phyloP scores from a whole-genome alignment of 345 rosid genomes.

The Bretschneidera sinensis region DNA sequence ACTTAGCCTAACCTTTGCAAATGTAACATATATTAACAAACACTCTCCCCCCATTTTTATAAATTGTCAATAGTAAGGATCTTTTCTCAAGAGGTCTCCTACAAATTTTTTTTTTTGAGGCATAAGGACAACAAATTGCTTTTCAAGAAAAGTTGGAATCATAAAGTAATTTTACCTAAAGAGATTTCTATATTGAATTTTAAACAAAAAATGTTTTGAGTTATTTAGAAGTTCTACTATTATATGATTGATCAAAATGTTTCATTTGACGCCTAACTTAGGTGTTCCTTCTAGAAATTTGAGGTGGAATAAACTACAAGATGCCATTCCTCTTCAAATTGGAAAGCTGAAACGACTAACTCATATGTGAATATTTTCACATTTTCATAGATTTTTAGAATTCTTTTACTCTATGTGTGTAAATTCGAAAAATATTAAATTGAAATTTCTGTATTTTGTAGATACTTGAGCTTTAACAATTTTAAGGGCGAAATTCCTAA shows the following conservation, averaged over 20 bases:
- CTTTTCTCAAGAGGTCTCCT: too few relatives aligned
- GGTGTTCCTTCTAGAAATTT: slow-evolving; percentile 48
- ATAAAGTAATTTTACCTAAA: too few relatives aligned
- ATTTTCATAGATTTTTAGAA: background rate
- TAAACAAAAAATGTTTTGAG: background rate
- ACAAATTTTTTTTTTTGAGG: too few relatives aligned
- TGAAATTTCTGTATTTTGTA: slow-evolving; percentile 24
- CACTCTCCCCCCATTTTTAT: too few relatives aligned
- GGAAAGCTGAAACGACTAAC: slow-evolving; percentile 85
- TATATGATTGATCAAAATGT: background rate
- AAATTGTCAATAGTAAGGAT: too few relatives aligned
- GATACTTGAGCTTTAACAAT: slow-evolving; percentile 88
- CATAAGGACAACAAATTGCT: too few relatives aligned
- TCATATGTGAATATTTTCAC: slow-evolving; percentile 59
- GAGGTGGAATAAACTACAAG: slow-evolving; percentile 96
- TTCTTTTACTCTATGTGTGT: background rate
- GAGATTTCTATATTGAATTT: too few relatives aligned
- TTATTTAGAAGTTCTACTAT: background rate
- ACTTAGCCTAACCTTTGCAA: too few relatives aligned
- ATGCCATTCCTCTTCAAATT: slow-evolving; percentile 80
- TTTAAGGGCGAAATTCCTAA: slow-evolving; percentile 92
- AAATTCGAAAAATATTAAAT: background rate
- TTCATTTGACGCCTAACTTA: slow-evolving; percentile 13
- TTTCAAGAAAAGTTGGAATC: too few relatives aligned
- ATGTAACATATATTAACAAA: too few relatives aligned